These are phyloP conservation scores for Blastobotrys elegans DNA, from an alignment of 1,139 yeast genomes.

Conservation along the genomic window DNA sequence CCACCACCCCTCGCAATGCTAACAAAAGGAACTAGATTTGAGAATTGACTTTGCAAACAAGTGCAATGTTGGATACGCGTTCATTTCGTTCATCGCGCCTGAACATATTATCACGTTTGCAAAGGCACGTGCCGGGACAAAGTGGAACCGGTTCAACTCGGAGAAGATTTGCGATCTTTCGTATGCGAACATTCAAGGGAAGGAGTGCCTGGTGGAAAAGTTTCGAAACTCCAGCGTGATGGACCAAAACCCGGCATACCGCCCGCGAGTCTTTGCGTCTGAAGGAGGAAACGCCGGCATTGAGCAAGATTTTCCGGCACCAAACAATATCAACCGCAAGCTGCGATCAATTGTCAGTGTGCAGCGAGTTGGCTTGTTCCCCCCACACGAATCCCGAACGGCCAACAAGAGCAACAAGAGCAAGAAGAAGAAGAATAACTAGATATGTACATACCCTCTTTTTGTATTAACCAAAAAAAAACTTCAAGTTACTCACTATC, in stretches of 20 bases:
- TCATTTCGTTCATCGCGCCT: constrained; percentile 44
- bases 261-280: constrained; percentile 41
- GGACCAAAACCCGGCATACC: constrained; percentile 42
- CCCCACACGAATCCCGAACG: constrained; percentile 15
- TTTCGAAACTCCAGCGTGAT: constrained; percentile 47
- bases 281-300: constrained; percentile 38
- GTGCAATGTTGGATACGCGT: constrained; percentile 52
- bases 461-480: too few relatives aligned
- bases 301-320: constrained; percentile 37
- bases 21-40: constrained; percentile 34
- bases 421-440: neutral
- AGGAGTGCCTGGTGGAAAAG: constrained; percentile 41
- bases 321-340: constrained; percentile 35
- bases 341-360: constrained; percentile 35
- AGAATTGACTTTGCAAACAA: constrained; percentile 47
- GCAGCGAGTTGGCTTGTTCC: constrained; percentile 30
- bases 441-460: neutral
- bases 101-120: constrained; percentile 43
- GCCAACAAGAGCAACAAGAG: neutral
- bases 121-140: constrained; percentile 42
- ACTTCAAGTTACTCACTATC: neutral
- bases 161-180: constrained; percentile 47
- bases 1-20: too few relatives aligned
- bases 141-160: constrained; percentile 45
- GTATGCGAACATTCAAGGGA: constrained; percentile 49